These are phyloP conservation scores for Paraconiothyrium sp. DNA, from an alignment of 2,329 filamentous ascomycete species.

Conservation along the genomic window DNA sequence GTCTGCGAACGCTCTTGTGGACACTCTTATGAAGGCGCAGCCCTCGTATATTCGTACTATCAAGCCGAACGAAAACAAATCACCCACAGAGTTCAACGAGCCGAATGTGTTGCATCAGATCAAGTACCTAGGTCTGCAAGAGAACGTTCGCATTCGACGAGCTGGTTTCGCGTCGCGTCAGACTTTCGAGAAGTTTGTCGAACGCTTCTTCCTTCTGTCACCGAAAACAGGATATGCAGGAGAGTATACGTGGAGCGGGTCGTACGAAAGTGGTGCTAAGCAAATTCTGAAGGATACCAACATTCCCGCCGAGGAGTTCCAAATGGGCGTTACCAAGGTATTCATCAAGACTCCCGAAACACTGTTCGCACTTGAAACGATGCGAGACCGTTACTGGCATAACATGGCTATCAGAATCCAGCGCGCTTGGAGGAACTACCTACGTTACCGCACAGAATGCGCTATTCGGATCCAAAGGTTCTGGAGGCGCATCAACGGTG, in stretches of 20 bases:
- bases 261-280: conserved; percentile 84
- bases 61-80: conserved; percentile 99
- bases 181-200: conserved; percentile 97
- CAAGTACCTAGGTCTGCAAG: conserved; percentile 98
- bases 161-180: conserved; percentile 97
- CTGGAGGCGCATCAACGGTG: conserved; percentile 92
- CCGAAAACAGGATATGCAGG: conserved; percentile 95
- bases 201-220: conserved; percentile 94
- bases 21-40: conserved; percentile 95
- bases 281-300: conserved; percentile 97
- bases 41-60: conserved; percentile 99
- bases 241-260: conserved; percentile 95
- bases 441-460: conserved; percentile 90
- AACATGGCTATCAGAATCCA: conserved; percentile 99
- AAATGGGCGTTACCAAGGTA: conserved; percentile 95
- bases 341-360: conserved; percentile 99
- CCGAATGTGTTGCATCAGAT: conserved; percentile 96
- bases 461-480: conserved; percentile 94
- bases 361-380: conserved; percentile 93
- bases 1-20: conserved; percentile 93
- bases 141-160: conserved; percentile 96
- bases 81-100: conserved; percentile 88
- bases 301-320: conserved; percentile 94
- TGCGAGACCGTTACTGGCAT: conserved; percentile 98
- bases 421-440: conserved; percentile 94